Evolutionary conservation across 2,329 filamentous ascomycete genomes (phyloP), one percentile per base, ranked within the genome.

Genomic region (Karstenula rhodostoma): DNA sequence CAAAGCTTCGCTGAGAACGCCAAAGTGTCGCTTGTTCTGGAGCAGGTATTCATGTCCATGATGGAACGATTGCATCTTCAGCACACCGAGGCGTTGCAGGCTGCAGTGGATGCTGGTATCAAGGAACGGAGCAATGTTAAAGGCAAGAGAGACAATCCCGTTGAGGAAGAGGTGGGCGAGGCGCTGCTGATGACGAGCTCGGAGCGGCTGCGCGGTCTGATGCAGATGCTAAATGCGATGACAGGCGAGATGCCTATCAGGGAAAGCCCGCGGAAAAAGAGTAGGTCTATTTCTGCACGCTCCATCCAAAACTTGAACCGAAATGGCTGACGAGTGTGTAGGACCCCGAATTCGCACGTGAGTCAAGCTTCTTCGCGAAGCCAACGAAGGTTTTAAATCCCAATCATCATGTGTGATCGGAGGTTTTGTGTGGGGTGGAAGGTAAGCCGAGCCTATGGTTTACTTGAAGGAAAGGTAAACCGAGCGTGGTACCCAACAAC

Each of bases 41-140:
- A 77, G 58, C 73, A 75, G 27, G 65, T 76, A 42, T 66, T 73
- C 48, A 60, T 73, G 58, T 66, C 67, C 52, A 74, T 76, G 73
- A 70, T 76, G 64, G 56, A 58, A 3, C 46, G 62, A 6, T 51
- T 71, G n/a, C 53, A 53, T 13, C 60, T 77, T 2, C 40, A 62
- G 15, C 56, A 67, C 1, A 75, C 72, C 0, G 56, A 63, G 2
- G 44, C 49, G 2, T 52, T 89, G 17, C 77, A 77, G 40, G 57
- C 72, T 0, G 82, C 84, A 0, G 78, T 86, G n/a, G 78, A 85
- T 60, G 61, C 68, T 19, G 89, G 88, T 0, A 85, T 89, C 46
- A 51, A 76, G 33, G 81, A 79, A 1, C 79, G 88, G n/a, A 74
- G 78, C 8, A 75, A 76, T 0, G 79, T 80, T 44, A 80, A 79